Base-by-base conservation (phyloP, 225 moss, liverwort and hornwort genomes). In the Pleurozium schreberi region DNA sequence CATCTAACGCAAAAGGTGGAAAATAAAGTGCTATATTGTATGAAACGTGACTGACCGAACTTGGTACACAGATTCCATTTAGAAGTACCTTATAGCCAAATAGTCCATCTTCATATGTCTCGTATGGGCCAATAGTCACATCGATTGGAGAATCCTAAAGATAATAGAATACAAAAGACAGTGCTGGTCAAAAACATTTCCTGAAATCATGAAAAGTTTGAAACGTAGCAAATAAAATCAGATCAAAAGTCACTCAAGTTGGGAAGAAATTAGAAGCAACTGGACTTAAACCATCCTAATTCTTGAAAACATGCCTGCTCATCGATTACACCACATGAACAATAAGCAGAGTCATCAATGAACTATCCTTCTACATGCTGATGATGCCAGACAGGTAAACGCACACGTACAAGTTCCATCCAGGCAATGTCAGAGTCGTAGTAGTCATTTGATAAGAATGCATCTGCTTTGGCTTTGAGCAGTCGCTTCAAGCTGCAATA, bases 111-210 rank as follows among this genome's bases (percentile, higher is more conserved):
- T 97, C 97, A 83, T 98, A 98, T 26, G 98, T 98, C 92, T 98
- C 98, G 80, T 98, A 97, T 74, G 98, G 98, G 61, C 98, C 98
- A 90, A 98, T 98, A 80, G 98, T 98, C 75, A 98, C 93, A 95
- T 98, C 98, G 84, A 98, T 90, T 68, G 97, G 89, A 90, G 98
- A 98, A 87, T 98, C 95, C 98, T 98, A 87, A 67, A 85, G 75
- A 78, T 40, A 80, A 62, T 59, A 87, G 49, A 91, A 83, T 52
- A 84, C 40, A 77, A 47, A 88, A 89, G 81, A 73, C 79, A 83
- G 52, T 61, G 71, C 77, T 23, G 75, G 55, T 86, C 45, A 87
- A 57, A 88, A 80, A 11, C 45, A 78, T 53, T 59, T 70, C 40
- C 79, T 68, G 55, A 38, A 88, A n/a, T 73, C 18, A 73, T 74